Evolutionary conservation across 2,329 filamentous ascomycete genomes (phyloP), one percentile per base, ranked within the genome.

Genomic region (Arthroderma uncinatum): DNA sequence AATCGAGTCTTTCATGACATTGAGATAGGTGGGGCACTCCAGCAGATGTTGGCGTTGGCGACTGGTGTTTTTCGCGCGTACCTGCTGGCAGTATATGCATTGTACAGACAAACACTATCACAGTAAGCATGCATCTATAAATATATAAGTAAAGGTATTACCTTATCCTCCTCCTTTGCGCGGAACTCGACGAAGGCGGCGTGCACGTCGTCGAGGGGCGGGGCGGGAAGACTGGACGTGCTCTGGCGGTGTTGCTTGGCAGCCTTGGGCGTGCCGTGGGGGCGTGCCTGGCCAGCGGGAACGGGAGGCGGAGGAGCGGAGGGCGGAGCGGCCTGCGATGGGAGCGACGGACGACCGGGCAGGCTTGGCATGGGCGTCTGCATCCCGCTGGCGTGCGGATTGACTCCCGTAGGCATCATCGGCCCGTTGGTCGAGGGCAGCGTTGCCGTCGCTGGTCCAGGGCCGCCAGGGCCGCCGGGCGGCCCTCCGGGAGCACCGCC

Each of bases 1-100:
- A 44, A 78, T 78, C 1, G 74, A 75, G 58, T 78, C 76, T 62
- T 77, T 77, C 75, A 78, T 78, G 37, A 77, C 75, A 62, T 75
- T 77, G 19, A 77, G 71, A 59, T 78, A 78, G 54, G 74, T 76
- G 4, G 72, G 69, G 54, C 74, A 77, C 64, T 77, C 74, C n/a
- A 76, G 66, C 23, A 77, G 66, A 63, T 77, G 74, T 60, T 77
- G 74, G 36, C 74, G 73, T 63, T 77, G 74, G 60, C 74, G 70
- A 62, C 74, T 76, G n/a, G 74, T 77, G 59, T 77, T 77, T 65
- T 77, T 77, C 7, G 74, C 74, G 63, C 74, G 71, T 50, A 77
- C 73, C 64, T 76, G 74, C 61, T 77, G 74, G 65, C 74, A 77
- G 63, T 76, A 77, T 57, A 77, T 77, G 62, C 74, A 77, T 68